Conservation (phyloP, 768 basidiomycete species). For the Phanerochaete sordida region DNA sequence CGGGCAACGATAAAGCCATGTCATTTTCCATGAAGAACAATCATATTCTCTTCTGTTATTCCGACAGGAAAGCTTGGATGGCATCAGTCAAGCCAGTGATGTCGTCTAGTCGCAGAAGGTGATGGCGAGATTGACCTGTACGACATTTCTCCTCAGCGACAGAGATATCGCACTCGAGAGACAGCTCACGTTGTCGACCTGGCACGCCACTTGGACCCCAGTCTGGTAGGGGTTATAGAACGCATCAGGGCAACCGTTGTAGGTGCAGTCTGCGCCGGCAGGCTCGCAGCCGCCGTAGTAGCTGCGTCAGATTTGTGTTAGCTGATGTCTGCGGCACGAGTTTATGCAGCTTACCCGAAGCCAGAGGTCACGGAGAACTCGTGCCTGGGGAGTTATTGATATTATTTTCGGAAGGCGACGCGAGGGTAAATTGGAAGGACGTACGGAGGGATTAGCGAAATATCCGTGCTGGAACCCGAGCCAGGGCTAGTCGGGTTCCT, state of each 20-base stretch:
- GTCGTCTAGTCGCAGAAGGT: conserved; percentile 32
- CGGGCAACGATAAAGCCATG: no score
- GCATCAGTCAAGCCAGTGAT: no score
- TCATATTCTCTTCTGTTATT: no score
- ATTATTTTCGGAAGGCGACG: not conserved
- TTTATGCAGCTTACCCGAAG: conserved; percentile 29
- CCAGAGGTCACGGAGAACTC: conserved; percentile 37
- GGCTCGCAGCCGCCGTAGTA: conserved; percentile 43
- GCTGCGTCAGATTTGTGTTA: conserved; percentile 18
- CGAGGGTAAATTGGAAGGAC: conserved; percentile 11
- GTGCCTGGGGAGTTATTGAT: conserved; percentile 25
- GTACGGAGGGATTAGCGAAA: conserved; percentile 41
- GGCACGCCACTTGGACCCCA: conserved; percentile 37
- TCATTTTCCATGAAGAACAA: no score
- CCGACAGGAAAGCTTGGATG: no score
- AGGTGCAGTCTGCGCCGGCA: conserved; percentile 39
- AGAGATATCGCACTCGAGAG: not conserved
- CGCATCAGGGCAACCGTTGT: conserved; percentile 30
- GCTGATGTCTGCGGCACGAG: not conserved
- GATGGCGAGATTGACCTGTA: conserved; percentile 33
- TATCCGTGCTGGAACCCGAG: conserved; percentile 32
- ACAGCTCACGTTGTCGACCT: conserved; percentile 30
- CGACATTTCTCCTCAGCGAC: not conserved
- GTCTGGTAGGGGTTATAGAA: conserved; percentile 35
- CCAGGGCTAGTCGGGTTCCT: conserved; percentile 30